Evolutionary conservation across 2,329 filamentous ascomycete species (phyloP).

Genomic region (Colletotrichum higginsianum): DNA sequence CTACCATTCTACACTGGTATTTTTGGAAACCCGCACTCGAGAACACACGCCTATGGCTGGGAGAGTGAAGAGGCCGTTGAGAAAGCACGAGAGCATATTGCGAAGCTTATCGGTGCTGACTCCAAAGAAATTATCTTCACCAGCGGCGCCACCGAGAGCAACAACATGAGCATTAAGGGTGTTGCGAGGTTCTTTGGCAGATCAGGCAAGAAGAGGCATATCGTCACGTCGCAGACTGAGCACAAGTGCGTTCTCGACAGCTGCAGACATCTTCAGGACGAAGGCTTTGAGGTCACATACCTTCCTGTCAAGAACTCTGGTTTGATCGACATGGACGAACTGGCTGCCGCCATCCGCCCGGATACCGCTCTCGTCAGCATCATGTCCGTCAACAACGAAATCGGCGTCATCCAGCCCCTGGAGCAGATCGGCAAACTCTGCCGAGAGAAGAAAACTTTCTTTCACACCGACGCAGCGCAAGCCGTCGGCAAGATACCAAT

Average conservation of each 20-base stretch:
- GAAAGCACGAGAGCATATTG: slow-evolving; percentile 86
- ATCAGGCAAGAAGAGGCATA: slow-evolving; percentile 96
- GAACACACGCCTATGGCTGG: slow-evolving; percentile 98
- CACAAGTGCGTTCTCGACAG: slow-evolving; percentile 99
- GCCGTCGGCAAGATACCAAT: slow-evolving; percentile 98
- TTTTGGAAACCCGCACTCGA: slow-evolving; percentile 97
- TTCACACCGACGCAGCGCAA: slow-evolving; percentile 97
- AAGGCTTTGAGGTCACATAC: slow-evolving; percentile 98
- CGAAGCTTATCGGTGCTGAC: slow-evolving; percentile 90
- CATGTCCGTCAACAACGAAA: slow-evolving; percentile 99
- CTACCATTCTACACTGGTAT: slow-evolving; percentile 93
- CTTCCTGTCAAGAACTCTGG: slow-evolving; percentile 90
- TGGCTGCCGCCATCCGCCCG: slow-evolving; percentile 90
- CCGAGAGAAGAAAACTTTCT: slow-evolving; percentile 93
- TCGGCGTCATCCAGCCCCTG: slow-evolving; percentile 97
- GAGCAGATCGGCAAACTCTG: slow-evolving; percentile 95
- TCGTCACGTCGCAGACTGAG: slow-evolving; percentile 97
- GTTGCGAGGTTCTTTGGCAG: slow-evolving; percentile 96
- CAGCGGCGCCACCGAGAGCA: slow-evolving; percentile 97
- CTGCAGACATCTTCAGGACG: slow-evolving; percentile 95
- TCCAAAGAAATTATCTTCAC: slow-evolving; percentile 99
- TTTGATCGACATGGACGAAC: slow-evolving; percentile 85
- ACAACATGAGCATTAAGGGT: slow-evolving; percentile 99
- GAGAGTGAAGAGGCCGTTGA: slow-evolving; percentile 97
- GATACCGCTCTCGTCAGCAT: slow-evolving; percentile 95